A percentile compares a stretch with the other conserved stretches of the same genome.
These are phyloP conservation scores for Erythrophleum ivorense DNA, from an alignment of 331 rosid genomes.

Conservation along the genomic window DNA sequence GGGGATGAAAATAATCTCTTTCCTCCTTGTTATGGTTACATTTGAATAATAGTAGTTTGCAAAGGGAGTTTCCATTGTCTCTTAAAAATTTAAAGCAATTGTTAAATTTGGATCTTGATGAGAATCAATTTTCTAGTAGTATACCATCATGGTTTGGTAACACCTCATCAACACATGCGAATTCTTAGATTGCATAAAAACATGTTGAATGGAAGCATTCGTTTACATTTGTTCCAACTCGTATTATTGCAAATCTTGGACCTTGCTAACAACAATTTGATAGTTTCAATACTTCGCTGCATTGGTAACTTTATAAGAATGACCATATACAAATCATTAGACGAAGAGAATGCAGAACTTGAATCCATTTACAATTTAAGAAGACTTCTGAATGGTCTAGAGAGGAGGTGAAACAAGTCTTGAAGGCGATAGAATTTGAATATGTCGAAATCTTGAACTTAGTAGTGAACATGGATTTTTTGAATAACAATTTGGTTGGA, in stretches of 20 bases:
- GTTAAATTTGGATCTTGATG: no score
- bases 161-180: no score
- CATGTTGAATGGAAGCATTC: background rate
- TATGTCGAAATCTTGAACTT: background rate
- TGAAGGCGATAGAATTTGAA: background rate
- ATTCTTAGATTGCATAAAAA: no score
- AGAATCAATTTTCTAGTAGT: no score
- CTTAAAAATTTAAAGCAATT: no score
- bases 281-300: background rate
- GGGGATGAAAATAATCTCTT: no score
- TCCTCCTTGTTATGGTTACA: no score
- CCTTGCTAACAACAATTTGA: background rate
- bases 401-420: background rate
- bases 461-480: background rate
- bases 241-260: background rate
- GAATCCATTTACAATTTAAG: no score
- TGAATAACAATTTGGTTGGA: background rate
- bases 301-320: background rate
- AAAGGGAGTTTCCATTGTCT: no score
- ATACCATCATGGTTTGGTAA: no score
- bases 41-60: no score
- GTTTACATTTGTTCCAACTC: background rate
- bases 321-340: background rate
- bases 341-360: no score
- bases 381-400: background rate